These are phyloP conservation scores for Pelagomonas calceolata DNA, from an alignment of 108 stramenopile genomes.

Conservation along the genomic window DNA sequence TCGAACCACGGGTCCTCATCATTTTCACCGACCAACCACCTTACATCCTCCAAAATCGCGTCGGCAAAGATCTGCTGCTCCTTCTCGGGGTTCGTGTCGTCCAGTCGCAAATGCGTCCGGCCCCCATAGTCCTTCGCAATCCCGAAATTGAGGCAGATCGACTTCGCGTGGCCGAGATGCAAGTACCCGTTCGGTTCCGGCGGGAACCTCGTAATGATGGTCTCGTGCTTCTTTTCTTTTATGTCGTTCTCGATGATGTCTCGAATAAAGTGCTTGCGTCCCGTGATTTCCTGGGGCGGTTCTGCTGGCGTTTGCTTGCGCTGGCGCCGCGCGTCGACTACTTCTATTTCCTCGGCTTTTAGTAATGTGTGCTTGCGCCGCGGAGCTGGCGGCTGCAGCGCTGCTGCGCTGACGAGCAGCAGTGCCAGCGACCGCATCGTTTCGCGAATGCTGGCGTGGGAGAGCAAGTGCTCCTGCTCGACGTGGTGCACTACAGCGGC, in stretches of 20 bases:
- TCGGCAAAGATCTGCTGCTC: conserved; percentile 60
- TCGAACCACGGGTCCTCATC: conserved; percentile 52
- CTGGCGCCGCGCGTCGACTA: conserved; percentile 14
- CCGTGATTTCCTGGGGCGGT: conserved; percentile 5
- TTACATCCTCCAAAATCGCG: conserved; percentile 73
- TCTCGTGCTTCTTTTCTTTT: background rate
- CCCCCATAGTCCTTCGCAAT: conserved; percentile 40
- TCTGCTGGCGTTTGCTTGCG: background rate
- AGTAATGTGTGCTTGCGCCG: no score
- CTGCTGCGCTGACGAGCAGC: no score
- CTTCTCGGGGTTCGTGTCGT: conserved; percentile 83
- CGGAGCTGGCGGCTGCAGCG: no score
- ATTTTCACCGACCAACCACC: conserved; percentile 40
- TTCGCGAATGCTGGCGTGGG: no score
- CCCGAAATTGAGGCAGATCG: conserved; percentile 71
- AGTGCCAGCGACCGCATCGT: no score
- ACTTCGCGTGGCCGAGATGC: conserved; percentile 98
- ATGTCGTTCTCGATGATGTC: background rate
- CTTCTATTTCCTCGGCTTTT: conserved; percentile 1
- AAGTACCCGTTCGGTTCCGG: conserved; percentile 98
- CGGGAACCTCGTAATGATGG: conserved; percentile 80
- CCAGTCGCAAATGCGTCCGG: conserved; percentile 69
- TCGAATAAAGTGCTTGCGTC: background rate
- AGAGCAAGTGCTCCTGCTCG: no score
- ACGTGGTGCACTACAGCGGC: no score